Conservation (phyloP, 352 stramenopile genomes). For the Globisporangium emineosum region DNA sequence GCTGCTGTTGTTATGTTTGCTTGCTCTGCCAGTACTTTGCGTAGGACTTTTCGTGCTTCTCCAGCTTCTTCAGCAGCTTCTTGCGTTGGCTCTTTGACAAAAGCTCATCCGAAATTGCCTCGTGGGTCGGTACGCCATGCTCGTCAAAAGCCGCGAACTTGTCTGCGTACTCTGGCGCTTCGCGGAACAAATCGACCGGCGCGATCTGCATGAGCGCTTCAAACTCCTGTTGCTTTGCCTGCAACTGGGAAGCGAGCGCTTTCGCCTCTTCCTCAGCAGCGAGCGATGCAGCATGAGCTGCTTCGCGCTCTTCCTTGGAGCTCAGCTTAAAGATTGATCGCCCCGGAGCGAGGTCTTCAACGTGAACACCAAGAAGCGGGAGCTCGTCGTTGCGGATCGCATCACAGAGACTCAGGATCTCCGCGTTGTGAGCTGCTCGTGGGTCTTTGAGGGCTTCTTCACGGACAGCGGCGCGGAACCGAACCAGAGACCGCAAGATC, state of each 20-base stretch:
- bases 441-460: constrained; percentile 53
- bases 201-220: constrained; percentile 65
- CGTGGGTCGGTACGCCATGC: constrained; percentile 39
- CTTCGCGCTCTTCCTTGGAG: constrained; percentile 31
- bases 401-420: constrained; percentile 63
- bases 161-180: constrained; percentile 39
- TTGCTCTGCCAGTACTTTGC: constrained; percentile 55
- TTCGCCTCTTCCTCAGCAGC: constrained; percentile 10
- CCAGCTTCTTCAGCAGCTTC: constrained; percentile 36
- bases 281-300: constrained; percentile 17
- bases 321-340: constrained; percentile 60
- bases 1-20: neutral
- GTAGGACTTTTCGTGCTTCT: constrained; percentile 39
- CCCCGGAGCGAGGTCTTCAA: constrained; percentile 67
- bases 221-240: constrained; percentile 40
- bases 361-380: constrained; percentile 48
- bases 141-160: constrained; percentile 54
- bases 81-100: constrained; percentile 74
- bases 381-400: constrained; percentile 55
- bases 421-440: constrained; percentile 30
- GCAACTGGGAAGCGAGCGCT: constrained; percentile 13
- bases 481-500: constrained; percentile 47
- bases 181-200: constrained; percentile 50
- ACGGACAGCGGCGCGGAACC: constrained; percentile 63
- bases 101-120: constrained; percentile 25